These are phyloP conservation scores for Solioccasus polychromus DNA, from an alignment of 768 basidiomycete genomes.

Conservation along the genomic window DNA sequence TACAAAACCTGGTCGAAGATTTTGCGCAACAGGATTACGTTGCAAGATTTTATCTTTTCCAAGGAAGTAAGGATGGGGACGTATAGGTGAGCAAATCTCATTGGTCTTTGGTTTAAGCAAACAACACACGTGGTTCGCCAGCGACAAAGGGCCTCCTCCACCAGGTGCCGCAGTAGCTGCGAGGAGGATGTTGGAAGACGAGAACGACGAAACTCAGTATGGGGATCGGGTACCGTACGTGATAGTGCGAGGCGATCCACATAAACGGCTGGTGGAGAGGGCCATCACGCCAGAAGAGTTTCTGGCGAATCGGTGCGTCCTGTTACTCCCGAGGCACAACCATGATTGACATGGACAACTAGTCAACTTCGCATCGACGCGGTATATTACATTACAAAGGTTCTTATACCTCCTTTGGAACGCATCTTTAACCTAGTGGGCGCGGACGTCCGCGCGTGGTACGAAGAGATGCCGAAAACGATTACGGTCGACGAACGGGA, in stretches of 20 bases:
- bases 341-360: not conserved
- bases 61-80: slow-evolving; percentile 93
- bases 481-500: slow-evolving; percentile 38
- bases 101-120: not conserved
- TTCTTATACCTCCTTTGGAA: slow-evolving; percentile 87
- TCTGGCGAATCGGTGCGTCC: slow-evolving; percentile 55
- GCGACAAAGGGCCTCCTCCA: slow-evolving; percentile 81
- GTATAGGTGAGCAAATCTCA: slow-evolving; percentile 59
- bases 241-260: slow-evolving; percentile 64
- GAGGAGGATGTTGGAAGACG: slow-evolving; percentile 67
- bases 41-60: slow-evolving; percentile 94
- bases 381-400: slow-evolving; percentile 80
- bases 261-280: slow-evolving; percentile 66
- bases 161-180: slow-evolving; percentile 91
- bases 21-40: slow-evolving; percentile 70
- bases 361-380: slow-evolving; percentile 80
- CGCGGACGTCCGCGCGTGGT: slow-evolving; percentile 85
- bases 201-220: slow-evolving; percentile 83
- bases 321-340: not conserved
- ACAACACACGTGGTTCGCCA: slow-evolving; percentile 26
- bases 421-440: slow-evolving; percentile 91
- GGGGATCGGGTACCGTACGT: slow-evolving; percentile 93
- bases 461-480: slow-evolving; percentile 76
- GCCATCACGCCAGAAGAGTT: slow-evolving; percentile 74
- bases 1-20: slow-evolving; percentile 81